phyloP scores from a whole-genome alignment of 495 filamentous ascomycete species.

The Xeromyces bisporus region DNA sequence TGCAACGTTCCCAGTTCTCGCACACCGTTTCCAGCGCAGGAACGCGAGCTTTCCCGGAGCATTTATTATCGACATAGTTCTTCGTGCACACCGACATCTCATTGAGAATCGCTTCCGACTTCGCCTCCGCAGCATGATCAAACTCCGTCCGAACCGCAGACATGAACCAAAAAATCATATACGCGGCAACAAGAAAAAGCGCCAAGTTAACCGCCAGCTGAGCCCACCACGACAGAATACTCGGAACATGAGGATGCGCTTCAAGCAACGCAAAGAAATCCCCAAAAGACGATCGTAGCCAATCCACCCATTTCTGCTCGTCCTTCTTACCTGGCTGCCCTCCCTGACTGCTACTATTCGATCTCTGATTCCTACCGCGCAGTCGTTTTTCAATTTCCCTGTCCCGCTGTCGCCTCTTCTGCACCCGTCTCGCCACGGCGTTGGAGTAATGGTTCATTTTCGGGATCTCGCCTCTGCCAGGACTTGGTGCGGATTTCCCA shows the following conservation, averaged over 20 bases:
- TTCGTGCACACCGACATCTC: constrained; percentile 56
- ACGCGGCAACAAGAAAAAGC: constrained; percentile 48
- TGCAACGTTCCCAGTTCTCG: constrained; percentile 67
- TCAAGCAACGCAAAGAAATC: constrained; percentile 52
- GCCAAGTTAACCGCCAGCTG: constrained; percentile 66
- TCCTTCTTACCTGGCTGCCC: constrained; percentile 4
- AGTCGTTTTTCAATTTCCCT: constrained; percentile 26
- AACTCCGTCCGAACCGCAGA: constrained; percentile 61
- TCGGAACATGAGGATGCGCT: constrained; percentile 68
- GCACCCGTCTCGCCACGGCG: constrained; percentile 32
- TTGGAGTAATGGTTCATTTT: constrained; percentile 36
- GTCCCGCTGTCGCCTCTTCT: constrained; percentile 36
- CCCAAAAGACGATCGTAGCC: constrained; percentile 29
- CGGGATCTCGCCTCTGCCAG: constrained; percentile 41
- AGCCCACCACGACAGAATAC: constrained; percentile 70
- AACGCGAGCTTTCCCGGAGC: constrained; percentile 39
- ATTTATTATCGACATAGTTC: constrained; percentile 57
- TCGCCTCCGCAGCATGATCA: constrained; percentile 45
- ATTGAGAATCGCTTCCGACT: constrained; percentile 42
- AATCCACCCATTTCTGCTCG: constrained; percentile 4
- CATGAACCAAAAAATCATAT: constrained; percentile 53
- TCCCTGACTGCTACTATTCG: constrained; percentile 32
- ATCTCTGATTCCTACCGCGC: constrained; percentile 36
- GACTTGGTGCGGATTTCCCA: constrained; percentile 28
- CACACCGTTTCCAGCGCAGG: constrained; percentile 62